These are phyloP conservation scores for Talaromyces sp. DNA, from an alignment of 2,329 filamentous ascomycete species.

Conservation along the genomic window DNA sequence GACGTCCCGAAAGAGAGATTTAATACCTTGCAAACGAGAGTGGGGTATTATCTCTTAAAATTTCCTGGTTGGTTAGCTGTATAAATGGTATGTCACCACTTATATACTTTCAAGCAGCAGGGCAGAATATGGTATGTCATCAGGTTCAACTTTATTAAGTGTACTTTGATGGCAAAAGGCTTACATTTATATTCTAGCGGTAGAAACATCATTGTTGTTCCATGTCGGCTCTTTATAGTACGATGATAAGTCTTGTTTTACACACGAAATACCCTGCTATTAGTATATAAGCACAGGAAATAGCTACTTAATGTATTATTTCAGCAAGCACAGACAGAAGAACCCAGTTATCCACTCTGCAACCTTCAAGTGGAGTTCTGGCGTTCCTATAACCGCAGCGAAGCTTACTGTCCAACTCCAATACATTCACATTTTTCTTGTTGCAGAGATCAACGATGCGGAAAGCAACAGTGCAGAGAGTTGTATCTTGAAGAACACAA, in stretches of 20 bases:
- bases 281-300: not conserved
- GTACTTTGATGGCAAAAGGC: not conserved
- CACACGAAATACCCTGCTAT: not conserved
- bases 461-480: not conserved
- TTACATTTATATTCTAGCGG: not conserved
- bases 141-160: not conserved
- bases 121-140: not conserved
- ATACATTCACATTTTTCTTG: not conserved
- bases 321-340: not conserved
- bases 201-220: no score
- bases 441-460: not conserved
- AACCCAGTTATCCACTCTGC: not conserved
- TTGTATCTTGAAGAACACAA: not conserved
- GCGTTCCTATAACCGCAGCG: not conserved
- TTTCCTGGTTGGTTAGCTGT: not conserved
- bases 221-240: no score
- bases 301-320: not conserved
- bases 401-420: not conserved
- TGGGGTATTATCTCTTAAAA: not conserved
- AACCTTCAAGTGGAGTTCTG: not conserved
- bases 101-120: not conserved
- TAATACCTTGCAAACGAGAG: not conserved
- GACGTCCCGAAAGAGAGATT: not conserved
- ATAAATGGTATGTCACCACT: not conserved
- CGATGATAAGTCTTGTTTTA: not conserved